Evolutionary conservation across 2,329 filamentous ascomycete species (phyloP).

Genomic region (Tetracladium maxilliforme): DNA sequence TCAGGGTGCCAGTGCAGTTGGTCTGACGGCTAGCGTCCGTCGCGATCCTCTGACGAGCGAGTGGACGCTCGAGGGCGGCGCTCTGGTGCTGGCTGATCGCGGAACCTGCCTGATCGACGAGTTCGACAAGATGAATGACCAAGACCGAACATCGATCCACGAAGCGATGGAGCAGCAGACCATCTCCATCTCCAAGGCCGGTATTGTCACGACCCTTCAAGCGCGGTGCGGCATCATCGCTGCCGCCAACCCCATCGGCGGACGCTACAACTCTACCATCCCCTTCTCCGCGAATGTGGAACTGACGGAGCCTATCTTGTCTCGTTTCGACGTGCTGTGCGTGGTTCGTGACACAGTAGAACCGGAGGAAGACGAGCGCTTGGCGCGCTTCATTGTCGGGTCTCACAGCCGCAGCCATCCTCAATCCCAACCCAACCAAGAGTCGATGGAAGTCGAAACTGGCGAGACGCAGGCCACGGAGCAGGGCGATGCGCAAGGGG

Average conservation of each 20-base stretch:
- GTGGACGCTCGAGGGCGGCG: conserved; percentile 94
- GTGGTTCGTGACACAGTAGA: conserved; percentile 94
- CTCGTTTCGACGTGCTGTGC: conserved; percentile 93
- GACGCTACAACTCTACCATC: conserved; percentile 90
- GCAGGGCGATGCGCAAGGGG: conserved; percentile 49
- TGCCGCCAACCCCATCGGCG: conserved; percentile 90
- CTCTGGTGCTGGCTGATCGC: conserved; percentile 84
- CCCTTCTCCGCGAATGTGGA: conserved; percentile 96
- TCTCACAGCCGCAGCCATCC: conserved; percentile 88
- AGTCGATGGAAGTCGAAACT: conserved; percentile 20
- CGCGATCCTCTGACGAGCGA: conserved; percentile 90
- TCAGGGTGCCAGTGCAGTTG: conserved; percentile 91
- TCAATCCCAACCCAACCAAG: conserved; percentile 28
- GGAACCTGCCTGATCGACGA: conserved; percentile 96
- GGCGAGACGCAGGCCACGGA: conserved; percentile 14
- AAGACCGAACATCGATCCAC: conserved; percentile 95
- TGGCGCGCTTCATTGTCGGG: conserved; percentile 88
- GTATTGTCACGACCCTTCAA: conserved; percentile 93
- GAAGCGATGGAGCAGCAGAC: conserved; percentile 99
- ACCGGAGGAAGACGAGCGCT: conserved; percentile 77
- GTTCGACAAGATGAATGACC: conserved; percentile 99
- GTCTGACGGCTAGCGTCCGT: conserved; percentile 91
- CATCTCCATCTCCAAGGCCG: conserved; percentile 96
- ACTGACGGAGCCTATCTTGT: conserved; percentile 90
- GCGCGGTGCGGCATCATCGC: conserved; percentile 93